phyloP scores from a whole-genome alignment of 352 stramenopile species.

The Pythium utonaiense region DNA sequence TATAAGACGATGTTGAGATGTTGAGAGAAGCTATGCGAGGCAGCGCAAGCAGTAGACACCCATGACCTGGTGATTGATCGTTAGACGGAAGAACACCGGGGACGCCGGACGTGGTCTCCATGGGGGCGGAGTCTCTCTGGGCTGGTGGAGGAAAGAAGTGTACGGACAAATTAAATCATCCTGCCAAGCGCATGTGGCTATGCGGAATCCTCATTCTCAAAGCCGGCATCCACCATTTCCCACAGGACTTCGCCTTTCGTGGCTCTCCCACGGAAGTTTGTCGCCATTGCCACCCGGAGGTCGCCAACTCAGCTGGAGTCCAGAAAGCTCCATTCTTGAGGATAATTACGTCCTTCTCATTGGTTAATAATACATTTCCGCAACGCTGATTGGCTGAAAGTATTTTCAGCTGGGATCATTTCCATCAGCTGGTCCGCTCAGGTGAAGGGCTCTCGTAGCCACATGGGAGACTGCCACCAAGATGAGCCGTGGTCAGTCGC shows the following conservation, averaged over 20 bases:
- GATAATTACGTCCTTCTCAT: background rate
- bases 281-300: background rate
- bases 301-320: background rate
- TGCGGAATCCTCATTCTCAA: background rate
- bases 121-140: too few species aligned
- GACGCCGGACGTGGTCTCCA: too few species aligned
- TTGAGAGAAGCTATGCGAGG: too few species aligned
- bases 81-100: too few species aligned
- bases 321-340: background rate
- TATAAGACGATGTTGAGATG: too few species aligned
- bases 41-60: too few species aligned
- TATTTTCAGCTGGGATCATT: background rate
- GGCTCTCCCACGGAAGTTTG: background rate
- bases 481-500: too few species aligned
- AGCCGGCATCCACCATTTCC: background rate
- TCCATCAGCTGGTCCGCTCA: background rate
- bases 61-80: too few species aligned
- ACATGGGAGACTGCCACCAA: background rate
- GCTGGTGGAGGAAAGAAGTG: too few species aligned
- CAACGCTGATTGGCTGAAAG: background rate
- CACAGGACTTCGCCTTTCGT: background rate
- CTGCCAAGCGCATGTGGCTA: background rate
- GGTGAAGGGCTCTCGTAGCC: conserved; percentile 2
- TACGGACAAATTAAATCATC: background rate
- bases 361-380: background rate